Base-by-base conservation (phyloP, 768 basidiomycete species). In the Mycena polygramma region DNA sequence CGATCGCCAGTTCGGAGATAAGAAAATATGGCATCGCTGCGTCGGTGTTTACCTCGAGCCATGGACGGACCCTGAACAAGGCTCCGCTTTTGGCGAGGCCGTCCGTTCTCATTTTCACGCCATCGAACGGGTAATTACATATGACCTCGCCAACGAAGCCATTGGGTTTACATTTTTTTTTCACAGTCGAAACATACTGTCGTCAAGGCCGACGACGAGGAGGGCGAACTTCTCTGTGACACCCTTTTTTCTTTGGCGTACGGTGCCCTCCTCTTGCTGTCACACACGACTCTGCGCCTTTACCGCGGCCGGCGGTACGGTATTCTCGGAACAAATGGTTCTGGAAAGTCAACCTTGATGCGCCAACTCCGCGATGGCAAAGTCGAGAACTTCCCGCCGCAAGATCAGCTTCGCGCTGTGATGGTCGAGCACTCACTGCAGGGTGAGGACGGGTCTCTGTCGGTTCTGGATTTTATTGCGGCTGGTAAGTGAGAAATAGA, bases 341-440 rank as follows among this genome's bases (percentile, higher is more conserved):
- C 94, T 66, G 97, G 97, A 73, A 99, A 99, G 82, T 94, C 93
- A 20, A 98, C 97, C 4, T 89, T 99, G 51, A 92, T 99, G 92
- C 94, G 96, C 76, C 96, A 97, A 77, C 90, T 98, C 71, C 90
- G 94, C 66, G 96, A 97, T 77, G 93, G 94, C 68, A 98, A 98
- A 83, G 93, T 94, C 9, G 97, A 99, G 82, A 96, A 96, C 78
- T 99, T 98, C 83, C 97, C 97, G 22, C 88, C 95, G 7, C 95
- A 91, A 74, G 90, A 91, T 71, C 87, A 96, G 80, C 84, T 99
- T 58, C 89, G 94, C 55, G 94, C 94, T 75, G 90, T 98, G 69
- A 98, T 98, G 96, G 97, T 99, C 41, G 97, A 98, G 82, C 97
- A 99, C 83, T 92, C 96, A 35, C 85, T 98, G 14, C 96, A 97